Evolutionary conservation across 805 yeast genomes (phyloP).

Genomic region (Candida succiphila): DNA sequence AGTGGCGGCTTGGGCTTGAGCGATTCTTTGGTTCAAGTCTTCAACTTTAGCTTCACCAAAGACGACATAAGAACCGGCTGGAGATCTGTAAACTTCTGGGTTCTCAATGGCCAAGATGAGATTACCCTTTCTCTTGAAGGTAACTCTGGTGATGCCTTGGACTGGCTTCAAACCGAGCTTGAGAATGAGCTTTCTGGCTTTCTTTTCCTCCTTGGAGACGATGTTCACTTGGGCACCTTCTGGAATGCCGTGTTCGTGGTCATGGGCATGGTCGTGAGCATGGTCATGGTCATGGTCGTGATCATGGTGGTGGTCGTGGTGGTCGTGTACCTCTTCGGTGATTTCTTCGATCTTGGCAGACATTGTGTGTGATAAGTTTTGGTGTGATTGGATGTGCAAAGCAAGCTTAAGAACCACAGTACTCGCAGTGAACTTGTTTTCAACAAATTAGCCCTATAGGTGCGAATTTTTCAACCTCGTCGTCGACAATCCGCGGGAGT

Average conservation of each 20-base stretch:
- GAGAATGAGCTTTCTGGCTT: constrained; percentile 84
- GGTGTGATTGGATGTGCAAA: no score
- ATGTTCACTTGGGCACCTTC: constrained; percentile 77
- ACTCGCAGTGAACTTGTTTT: no score
- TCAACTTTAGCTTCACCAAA: constrained; percentile 98
- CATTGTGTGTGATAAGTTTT: constrained; percentile 1
- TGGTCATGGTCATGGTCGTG: no score
- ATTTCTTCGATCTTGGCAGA: constrained; percentile 1
- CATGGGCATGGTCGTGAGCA: no score
- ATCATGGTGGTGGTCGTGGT: no score
- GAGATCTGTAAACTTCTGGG: constrained; percentile 93
- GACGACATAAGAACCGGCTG: constrained; percentile 90
- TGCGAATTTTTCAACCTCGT: no score
- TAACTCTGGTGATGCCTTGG: constrained; percentile 90
- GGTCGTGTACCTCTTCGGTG: no score
- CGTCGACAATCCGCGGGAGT: no score
- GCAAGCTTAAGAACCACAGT: no score
- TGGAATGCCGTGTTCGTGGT: constrained; percentile 40
- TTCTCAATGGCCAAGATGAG: constrained; percentile 81
- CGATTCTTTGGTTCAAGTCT: constrained; percentile 82
- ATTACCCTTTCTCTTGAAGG: constrained; percentile 90
- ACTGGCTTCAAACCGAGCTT: constrained; percentile 86
- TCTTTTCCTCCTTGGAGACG: constrained; percentile 85
- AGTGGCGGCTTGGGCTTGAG: constrained; percentile 75
- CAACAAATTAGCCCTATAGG: no score